Conservation (phyloP, 2,329 filamentous ascomycete genomes). For the Penicillium psychrosexuale region DNA sequence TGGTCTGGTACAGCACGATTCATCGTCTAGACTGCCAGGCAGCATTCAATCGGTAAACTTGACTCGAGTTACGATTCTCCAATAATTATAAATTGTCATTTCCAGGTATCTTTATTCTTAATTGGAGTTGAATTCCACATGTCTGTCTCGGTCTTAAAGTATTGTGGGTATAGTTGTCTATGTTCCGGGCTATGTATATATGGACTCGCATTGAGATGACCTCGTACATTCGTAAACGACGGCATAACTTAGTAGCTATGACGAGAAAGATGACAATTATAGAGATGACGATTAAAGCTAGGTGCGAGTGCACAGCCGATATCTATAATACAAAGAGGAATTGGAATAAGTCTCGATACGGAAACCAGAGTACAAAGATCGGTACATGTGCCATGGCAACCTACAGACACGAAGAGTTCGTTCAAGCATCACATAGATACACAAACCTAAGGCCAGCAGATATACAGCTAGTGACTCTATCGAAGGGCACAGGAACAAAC, state of each 20-base stretch:
- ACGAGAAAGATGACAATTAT: too few species aligned
- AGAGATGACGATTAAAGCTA: too few species aligned
- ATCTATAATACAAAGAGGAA: not conserved
- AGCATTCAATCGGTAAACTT: not conserved
- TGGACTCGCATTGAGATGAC: not conserved
- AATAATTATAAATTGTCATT: not conserved
- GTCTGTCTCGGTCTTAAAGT: not conserved
- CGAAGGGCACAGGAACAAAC: not conserved
- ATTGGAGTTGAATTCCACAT: not conserved
- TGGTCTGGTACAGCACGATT: not conserved
- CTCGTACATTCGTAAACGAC: not conserved
- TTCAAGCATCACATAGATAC: not conserved
- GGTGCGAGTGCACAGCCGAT: not conserved
- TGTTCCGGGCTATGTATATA: not conserved
- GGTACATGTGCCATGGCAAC: not conserved
- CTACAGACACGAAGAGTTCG: not conserved
- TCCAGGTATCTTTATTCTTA: not conserved
- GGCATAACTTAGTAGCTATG: too few species aligned
- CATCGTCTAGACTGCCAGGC: not conserved
- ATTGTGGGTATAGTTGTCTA: not conserved
- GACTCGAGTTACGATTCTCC: not conserved
- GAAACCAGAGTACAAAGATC: not conserved
- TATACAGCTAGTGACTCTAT: not conserved
- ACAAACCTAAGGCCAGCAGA: not conserved
- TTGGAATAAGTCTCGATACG: not conserved